Percentiles rank a stretch among this genome's conserved stretches.
Evolutionary conservation across 1,284 basidiomycete species (phyloP).

Genomic region (Flammula alnicola): DNA sequence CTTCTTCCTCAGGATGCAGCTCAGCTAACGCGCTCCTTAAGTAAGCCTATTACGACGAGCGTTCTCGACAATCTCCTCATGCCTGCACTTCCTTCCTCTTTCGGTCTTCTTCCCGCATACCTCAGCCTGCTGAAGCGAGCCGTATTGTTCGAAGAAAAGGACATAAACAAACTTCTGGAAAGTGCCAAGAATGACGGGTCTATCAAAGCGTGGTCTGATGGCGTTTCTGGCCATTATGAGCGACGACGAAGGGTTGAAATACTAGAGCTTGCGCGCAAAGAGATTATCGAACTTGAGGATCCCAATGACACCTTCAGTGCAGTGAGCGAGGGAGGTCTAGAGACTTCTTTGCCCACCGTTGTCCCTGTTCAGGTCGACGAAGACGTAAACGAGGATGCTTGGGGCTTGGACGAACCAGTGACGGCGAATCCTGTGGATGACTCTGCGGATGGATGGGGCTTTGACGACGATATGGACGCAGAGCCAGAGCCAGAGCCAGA

Average conservation of each 20-base stretch:
- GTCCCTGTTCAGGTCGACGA: conserved; percentile 40
- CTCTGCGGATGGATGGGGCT: conserved; percentile 28
- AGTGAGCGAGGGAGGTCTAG: conserved; percentile 39
- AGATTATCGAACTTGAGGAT: conserved; percentile 46
- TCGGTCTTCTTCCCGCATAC: conserved; percentile 62
- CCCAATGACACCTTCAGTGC: conserved; percentile 41
- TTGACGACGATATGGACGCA: conserved; percentile 43
- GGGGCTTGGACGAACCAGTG: conserved; percentile 41
- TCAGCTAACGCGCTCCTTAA: conserved; percentile 56
- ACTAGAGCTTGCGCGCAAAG: conserved; percentile 57
- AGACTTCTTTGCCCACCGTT: conserved; percentile 31
- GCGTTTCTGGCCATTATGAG: conserved; percentile 73
- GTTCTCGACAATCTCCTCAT: conserved; percentile 69
- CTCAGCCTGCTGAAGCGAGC: conserved; percentile 58
- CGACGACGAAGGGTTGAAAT: conserved; percentile 66
- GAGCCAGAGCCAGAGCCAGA: conserved; percentile 25
- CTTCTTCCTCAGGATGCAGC: conserved; percentile 52
- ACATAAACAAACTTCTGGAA: conserved; percentile 54
- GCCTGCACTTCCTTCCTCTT: conserved; percentile 67
- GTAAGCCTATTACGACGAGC: conserved; percentile 59
- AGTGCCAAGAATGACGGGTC: conserved; percentile 53
- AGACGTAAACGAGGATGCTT: conserved; percentile 40
- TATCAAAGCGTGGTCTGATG: conserved; percentile 65
- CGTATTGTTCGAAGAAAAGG: conserved; percentile 64
- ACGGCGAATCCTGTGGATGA: conserved; percentile 32